Evolutionary conservation across 768 basidiomycete genomes (phyloP), one percentile per base, ranked within the genome.

Genomic region (Xerocomellus intermedius): DNA sequence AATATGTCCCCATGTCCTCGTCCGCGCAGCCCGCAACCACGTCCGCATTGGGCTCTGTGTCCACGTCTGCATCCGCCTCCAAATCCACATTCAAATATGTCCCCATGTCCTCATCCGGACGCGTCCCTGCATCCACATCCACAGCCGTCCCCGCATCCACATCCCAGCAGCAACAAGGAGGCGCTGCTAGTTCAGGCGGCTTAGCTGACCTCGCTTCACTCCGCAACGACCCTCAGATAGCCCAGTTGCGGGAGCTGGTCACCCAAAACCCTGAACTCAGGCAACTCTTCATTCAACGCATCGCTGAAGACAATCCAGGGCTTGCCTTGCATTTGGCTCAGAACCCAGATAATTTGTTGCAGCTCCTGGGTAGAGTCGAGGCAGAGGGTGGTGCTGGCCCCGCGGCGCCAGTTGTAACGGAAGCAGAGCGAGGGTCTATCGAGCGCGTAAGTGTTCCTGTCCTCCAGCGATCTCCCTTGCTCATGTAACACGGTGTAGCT

Each of bases 241-340:
- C 48, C 8, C 54, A 55, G 41, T n/a, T 55, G 26, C 47, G 48
- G n/a, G 35, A 49, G 42, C 47, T 55, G 9, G 8, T 49, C 10
- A 14, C 28, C 28, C 35, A 16, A 14, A 55, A 49, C 36, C 54
- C 54, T 19, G 35, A 44, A 16, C 6, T 55, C 5, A 49, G 42
- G 24, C 42, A 49, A 38, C 36, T 30, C 0, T n/a, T 55, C 28
- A 32, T 49, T 32, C 54, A 49, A 14, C 54, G 22, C 10, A 5
- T 55, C 16, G 2, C 48, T 42, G 26, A 49, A 38, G 42, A 55
- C 7, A 16, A 49, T 10, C 54, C 54, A 5, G 26, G 37, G 10
- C 47, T 55, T 16, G 54, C 26, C 48, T 48, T 38, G 21, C 0
- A 33, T 3, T 19, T 55, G 3, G n/a, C 48, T 7, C 42, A 55